Conservation (phyloP, 495 filamentous ascomycete species). For the Aspergillus indologenus region DNA sequence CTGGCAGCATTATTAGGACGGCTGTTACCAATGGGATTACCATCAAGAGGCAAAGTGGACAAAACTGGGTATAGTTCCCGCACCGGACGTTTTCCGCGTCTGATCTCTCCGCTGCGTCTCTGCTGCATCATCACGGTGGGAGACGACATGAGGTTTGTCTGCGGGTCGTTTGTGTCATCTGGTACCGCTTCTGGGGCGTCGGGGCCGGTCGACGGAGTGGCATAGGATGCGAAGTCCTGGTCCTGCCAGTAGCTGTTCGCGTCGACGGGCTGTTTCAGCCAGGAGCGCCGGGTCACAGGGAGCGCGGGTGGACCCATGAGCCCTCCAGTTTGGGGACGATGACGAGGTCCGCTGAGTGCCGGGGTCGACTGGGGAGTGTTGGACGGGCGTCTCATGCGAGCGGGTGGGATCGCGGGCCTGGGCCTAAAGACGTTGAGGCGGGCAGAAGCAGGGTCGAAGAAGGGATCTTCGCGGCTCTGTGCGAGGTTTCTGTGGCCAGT, state of each 20-base stretch:
- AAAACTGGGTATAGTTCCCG: background rate
- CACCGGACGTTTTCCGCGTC: background rate
- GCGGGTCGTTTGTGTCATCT: no score
- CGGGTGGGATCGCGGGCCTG: background rate
- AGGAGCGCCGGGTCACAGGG: background rate
- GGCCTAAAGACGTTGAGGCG: background rate
- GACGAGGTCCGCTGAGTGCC: no score
- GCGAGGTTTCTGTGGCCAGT: background rate
- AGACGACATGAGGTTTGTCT: background rate
- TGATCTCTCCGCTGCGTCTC: background rate
- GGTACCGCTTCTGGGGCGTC: background rate
- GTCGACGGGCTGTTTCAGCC: background rate
- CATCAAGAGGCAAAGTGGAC: background rate
- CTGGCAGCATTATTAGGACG: background rate
- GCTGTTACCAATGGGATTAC: background rate
- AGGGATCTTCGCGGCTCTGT: background rate
- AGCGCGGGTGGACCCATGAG: background rate
- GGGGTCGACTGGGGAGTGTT: background rate
- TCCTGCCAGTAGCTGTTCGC: background rate
- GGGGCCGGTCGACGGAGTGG: no score
- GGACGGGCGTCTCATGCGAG: background rate
- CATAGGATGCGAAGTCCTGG: background rate
- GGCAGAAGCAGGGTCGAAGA: background rate
- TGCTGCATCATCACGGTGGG: background rate
- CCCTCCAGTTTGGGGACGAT: background rate